Evolutionary conservation across 176 grass and related monocot genomes (phyloP).

Genomic region (Metroxylon sagu): DNA sequence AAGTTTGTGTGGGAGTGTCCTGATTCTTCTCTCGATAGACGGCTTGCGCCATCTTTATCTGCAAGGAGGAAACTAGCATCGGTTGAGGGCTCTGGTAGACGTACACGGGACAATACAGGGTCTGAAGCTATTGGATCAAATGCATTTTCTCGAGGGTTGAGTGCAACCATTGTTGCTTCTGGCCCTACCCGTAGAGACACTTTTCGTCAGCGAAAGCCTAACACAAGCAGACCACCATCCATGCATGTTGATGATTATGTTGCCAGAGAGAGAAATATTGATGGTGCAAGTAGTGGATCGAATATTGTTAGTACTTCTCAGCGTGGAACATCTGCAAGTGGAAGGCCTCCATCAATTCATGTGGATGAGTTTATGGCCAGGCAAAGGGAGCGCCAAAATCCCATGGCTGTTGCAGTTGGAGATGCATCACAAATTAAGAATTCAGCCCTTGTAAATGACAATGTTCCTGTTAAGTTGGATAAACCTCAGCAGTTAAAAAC

Average conservation of each 20-base stretch:
- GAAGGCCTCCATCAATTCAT: conserved; percentile 96
- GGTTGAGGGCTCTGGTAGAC: conserved; percentile 44
- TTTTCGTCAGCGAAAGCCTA: conserved; percentile 91
- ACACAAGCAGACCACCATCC: conserved; percentile 94
- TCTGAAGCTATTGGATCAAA: conserved; percentile 41
- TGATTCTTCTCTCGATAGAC: conserved; percentile 78
- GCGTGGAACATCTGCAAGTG: conserved; percentile 47
- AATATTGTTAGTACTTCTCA: conserved; percentile 68
- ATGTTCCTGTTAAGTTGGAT: conserved; percentile 38
- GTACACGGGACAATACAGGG: conserved; percentile 47
- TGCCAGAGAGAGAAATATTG: conserved; percentile 94
- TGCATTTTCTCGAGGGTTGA: conserved; percentile 52
- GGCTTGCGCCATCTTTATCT: conserved; percentile 37
- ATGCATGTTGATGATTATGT: conserved; percentile 99
- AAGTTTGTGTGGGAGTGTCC: conserved; percentile 82
- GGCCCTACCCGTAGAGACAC: conserved; percentile 82
- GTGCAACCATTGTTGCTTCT: conserved; percentile 35
- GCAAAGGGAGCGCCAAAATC: conserved; percentile 77
- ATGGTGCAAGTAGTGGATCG: conserved; percentile 78
- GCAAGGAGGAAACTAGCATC: conserved; percentile 60
- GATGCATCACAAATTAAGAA: conserved; percentile 52
- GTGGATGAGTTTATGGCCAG: conserved; percentile 99
- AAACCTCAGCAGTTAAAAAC: conserved; percentile 44
- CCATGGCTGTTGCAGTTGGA: conserved; percentile 30
- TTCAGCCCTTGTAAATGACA: conserved; percentile 39